phyloP scores from a whole-genome alignment of 148 eudicot species.

The Euryodendron excelsum region DNA sequence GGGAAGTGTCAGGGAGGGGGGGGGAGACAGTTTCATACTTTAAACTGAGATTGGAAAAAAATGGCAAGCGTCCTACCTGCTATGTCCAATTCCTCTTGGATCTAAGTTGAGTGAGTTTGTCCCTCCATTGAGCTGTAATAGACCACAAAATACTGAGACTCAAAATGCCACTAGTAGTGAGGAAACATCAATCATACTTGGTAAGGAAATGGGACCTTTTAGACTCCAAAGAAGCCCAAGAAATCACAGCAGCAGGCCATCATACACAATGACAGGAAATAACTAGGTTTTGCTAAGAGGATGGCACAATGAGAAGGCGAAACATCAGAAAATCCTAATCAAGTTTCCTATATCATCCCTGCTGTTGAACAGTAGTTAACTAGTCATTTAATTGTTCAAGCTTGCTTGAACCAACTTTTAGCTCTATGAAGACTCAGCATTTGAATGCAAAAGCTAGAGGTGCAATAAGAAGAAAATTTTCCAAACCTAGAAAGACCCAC shows the following conservation, averaged over 20 bases:
- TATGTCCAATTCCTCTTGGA: constrained; percentile 86
- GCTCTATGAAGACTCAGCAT: not conserved
- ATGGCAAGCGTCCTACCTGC: constrained; percentile 32
- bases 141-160: not conserved
- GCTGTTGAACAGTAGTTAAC: too few relatives aligned
- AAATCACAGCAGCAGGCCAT: not conserved
- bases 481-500: not conserved
- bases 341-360: not conserved
- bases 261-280: not conserved
- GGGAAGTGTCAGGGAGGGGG: too few relatives aligned
- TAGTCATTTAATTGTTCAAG: too few relatives aligned
- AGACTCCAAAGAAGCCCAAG: not conserved
- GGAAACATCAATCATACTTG: not conserved
- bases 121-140: constrained; percentile 82
- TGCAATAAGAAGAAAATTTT: not conserved
- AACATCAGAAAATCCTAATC: too few relatives aligned
- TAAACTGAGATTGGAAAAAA: not conserved
- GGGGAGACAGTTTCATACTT: not conserved
- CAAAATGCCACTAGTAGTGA: not conserved
- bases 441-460: not conserved
- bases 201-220: not conserved
- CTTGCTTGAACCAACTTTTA: not conserved
- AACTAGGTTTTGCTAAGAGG: not conserved
- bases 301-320: not conserved
- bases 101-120: constrained; percentile 75